Evolutionary conservation across 768 basidiomycete species (phyloP).

Genomic region (Psilocybe azurescens): DNA sequence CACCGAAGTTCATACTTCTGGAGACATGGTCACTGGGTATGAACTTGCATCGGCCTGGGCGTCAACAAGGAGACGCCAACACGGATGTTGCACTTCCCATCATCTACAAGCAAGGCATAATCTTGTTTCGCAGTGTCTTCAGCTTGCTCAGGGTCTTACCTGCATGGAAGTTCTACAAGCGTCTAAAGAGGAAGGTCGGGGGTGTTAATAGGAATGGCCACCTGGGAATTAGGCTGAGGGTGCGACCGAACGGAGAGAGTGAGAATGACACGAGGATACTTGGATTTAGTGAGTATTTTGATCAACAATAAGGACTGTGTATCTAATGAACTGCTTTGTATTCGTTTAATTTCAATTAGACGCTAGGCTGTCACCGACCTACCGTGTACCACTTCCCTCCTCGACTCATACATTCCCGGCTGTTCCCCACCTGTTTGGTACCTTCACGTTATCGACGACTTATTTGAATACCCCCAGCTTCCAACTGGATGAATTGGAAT

Average conservation of each 20-base stretch:
- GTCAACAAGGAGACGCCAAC: constrained; percentile 28
- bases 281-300: constrained; percentile 41
- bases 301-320: neutral
- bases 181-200: constrained; percentile 51
- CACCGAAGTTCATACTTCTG: constrained; percentile 70
- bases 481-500: constrained; percentile 78
- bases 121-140: constrained; percentile 79
- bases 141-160: constrained; percentile 77
- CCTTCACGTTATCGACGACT: constrained; percentile 61
- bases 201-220: constrained; percentile 32
- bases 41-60: constrained; percentile 34
- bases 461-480: constrained; percentile 75
- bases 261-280: constrained; percentile 32
- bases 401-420: constrained; percentile 65
- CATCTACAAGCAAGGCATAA: constrained; percentile 86
- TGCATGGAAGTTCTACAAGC: constrained; percentile 74
- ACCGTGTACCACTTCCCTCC: constrained; percentile 43
- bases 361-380: constrained; percentile 12
- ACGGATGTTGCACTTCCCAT: constrained; percentile 70
- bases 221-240: constrained; percentile 32
- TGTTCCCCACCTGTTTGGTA: constrained; percentile 71
- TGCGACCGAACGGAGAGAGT: constrained; percentile 27
- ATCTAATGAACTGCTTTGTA: constrained; percentile 2
- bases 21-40: constrained; percentile 69
- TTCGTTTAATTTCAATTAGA: constrained; percentile 5